phyloP scores from a whole-genome alignment of 2,329 filamentous ascomycete species.

The Colletotrichum acutatum region DNA sequence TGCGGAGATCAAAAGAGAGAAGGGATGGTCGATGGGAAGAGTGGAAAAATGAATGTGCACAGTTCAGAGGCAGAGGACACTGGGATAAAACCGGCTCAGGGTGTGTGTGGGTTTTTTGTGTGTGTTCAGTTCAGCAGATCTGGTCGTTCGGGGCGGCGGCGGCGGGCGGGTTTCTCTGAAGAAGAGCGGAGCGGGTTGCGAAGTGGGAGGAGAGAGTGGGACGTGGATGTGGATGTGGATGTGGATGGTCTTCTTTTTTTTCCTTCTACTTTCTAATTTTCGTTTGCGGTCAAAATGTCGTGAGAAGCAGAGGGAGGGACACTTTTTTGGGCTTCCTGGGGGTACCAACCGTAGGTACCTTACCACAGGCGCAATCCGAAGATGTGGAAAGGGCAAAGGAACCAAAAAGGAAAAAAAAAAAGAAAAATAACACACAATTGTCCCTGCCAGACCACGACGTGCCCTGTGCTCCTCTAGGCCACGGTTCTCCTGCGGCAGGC shows the following conservation, averaged over 20 bases:
- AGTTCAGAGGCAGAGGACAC: slow-evolving; percentile 10
- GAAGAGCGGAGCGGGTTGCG: slow-evolving; percentile 18
- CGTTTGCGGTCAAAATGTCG: slow-evolving; percentile 22
- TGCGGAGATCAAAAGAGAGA: slow-evolving; percentile 32
- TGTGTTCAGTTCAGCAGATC: slow-evolving; percentile 26
- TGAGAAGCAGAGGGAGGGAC: slow-evolving; percentile 13
- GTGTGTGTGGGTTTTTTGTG: slow-evolving; percentile 24
- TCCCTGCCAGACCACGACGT: slow-evolving; percentile 26
- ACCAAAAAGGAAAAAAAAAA: slow-evolving; percentile 23
- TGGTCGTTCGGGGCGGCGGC: slow-evolving; percentile 21
- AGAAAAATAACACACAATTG: slow-evolving; percentile 28
- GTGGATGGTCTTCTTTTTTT: slow-evolving; percentile 26
- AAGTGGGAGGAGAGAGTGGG: slow-evolving; percentile 2
- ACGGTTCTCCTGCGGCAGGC: neutral
- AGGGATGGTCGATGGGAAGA: slow-evolving; percentile 14
- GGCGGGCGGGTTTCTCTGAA: neutral
- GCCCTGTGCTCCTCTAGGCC: slow-evolving; percentile 35
- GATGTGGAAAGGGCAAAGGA: slow-evolving; percentile 6
- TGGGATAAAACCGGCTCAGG: slow-evolving; percentile 31
- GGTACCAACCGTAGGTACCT: neutral
- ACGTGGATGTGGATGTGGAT: slow-evolving; percentile 3
- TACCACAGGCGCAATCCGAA: slow-evolving; percentile 19
- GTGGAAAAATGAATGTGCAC: slow-evolving; percentile 32
- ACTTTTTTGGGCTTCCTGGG: slow-evolving; percentile 3
- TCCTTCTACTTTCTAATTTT: slow-evolving; percentile 7